A percentile compares a stretch with the other conserved stretches of the same genome.
phyloP scores from a whole-genome alignment of 78 protist species.

The Tieghemostelium lacteum region DNA sequence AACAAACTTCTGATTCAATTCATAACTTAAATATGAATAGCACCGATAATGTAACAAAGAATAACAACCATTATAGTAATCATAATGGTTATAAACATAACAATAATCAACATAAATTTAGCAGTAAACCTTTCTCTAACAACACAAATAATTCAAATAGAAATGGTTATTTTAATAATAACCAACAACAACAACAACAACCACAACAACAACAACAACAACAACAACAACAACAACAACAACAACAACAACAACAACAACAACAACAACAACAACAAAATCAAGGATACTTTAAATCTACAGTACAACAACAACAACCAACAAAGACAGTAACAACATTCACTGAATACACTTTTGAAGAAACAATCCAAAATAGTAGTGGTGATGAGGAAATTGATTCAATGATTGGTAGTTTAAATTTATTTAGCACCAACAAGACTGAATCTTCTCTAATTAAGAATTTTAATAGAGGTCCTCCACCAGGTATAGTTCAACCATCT shows the following conservation, averaged over 20 bases:
- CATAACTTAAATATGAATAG: neutral
- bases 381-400: neutral
- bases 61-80: neutral
- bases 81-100: neutral
- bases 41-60: neutral
- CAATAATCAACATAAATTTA: no score
- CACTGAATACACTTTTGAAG: neutral
- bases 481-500: neutral
- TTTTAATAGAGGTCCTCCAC: neutral
- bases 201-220: neutral
- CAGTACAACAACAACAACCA: neutral
- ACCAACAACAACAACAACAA: no score
- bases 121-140: no score
- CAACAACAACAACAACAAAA: constrained; percentile 11
- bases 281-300: neutral
- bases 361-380: neutral
- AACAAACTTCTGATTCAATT: neutral
- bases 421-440: neutral
- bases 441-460: neutral
- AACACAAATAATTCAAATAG: no score
- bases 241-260: constrained; percentile 10
- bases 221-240: neutral
- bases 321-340: neutral
- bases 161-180: no score
- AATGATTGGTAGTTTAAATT: neutral